A percentile compares a stretch with the other conserved stretches of the same genome.
phyloP scores from a whole-genome alignment of 2,329 filamentous ascomycete species.

The Daldinia sp. region DNA sequence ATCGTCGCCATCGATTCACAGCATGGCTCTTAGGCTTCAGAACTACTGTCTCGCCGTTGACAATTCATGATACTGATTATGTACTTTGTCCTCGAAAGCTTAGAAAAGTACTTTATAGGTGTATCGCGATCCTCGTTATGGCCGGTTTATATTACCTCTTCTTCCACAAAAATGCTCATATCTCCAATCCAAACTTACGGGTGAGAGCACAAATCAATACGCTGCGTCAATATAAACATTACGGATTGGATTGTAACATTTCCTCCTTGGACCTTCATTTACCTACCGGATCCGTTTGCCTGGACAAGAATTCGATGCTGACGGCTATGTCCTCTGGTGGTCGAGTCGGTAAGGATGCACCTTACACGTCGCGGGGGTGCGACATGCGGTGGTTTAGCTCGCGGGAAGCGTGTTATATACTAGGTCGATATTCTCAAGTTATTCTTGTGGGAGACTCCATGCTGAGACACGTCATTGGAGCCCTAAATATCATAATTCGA shows the following conservation, averaged over 20 bases:
- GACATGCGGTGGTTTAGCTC: slow-evolving; percentile 63
- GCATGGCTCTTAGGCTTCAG: slow-evolving; percentile 1
- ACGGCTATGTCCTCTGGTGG: slow-evolving; percentile 59
- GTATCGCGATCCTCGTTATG: slow-evolving; percentile 9
- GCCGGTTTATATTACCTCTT: background rate
- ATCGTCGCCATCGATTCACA: background rate
- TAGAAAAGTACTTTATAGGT: slow-evolving; percentile 13
- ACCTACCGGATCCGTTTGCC: slow-evolving; percentile 52
- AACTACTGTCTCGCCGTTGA: slow-evolving; percentile 1
- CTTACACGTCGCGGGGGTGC: slow-evolving; percentile 59
- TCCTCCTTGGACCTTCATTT: slow-evolving; percentile 59
- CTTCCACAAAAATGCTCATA: background rate
- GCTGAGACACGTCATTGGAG: slow-evolving; percentile 61
- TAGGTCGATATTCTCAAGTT: slow-evolving; percentile 60
- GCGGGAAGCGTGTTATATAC: slow-evolving; percentile 59
- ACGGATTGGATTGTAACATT: slow-evolving; percentile 56
- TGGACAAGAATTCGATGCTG: slow-evolving; percentile 53
- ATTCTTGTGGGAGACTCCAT: slow-evolving; percentile 63
- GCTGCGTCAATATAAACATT: slow-evolving; percentile 58
- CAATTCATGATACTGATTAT: slow-evolving; percentile 4
- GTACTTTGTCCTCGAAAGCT: slow-evolving; percentile 11
- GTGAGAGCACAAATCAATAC: slow-evolving; percentile 49
- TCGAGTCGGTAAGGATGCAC: slow-evolving; percentile 59
- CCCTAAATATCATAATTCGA: slow-evolving; percentile 59
- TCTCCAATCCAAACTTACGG: slow-evolving; percentile 20